These are phyloP conservation scores for Gentiana straminea DNA, from an alignment of 257 asterid species.

Conservation along the genomic window DNA sequence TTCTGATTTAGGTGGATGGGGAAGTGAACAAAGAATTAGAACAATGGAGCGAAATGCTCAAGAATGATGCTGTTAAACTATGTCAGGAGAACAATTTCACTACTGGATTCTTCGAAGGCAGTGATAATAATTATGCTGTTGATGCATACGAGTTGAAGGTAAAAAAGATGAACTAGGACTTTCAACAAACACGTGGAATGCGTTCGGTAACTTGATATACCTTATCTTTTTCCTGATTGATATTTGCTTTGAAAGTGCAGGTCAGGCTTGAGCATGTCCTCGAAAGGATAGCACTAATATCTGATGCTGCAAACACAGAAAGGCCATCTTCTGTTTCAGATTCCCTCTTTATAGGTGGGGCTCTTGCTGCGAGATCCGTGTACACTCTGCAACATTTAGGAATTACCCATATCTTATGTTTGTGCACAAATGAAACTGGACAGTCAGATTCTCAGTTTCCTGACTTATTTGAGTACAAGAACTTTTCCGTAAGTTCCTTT, in stretches of 20 bases:
- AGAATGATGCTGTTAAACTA: slow-evolving; percentile 63
- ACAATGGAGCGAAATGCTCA: slow-evolving; percentile 91
- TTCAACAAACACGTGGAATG: background rate
- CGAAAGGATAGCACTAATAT: slow-evolving; percentile 75
- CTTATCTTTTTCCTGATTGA: too few relatives aligned
- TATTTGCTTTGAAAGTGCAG: slow-evolving; percentile 28
- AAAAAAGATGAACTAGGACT: slow-evolving; percentile 4
- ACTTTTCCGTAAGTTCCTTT: slow-evolving; percentile 59
- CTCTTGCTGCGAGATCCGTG: slow-evolving; percentile 92
- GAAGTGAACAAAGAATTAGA: slow-evolving; percentile 83
- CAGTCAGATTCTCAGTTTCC: slow-evolving; percentile 95
- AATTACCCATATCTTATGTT: slow-evolving; percentile 80
- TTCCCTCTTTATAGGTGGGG: slow-evolving; percentile 77
- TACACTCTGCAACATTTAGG: slow-evolving; percentile 82
- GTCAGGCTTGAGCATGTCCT: slow-evolving; percentile 98
- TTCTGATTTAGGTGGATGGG: slow-evolving; percentile 63
- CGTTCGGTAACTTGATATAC: too few relatives aligned
- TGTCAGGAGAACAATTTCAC: slow-evolving; percentile 88
- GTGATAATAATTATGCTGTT: slow-evolving; percentile 69
- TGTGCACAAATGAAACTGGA: slow-evolving; percentile 94
- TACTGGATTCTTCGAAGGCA: slow-evolving; percentile 93
- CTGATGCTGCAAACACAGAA: slow-evolving; percentile 94
- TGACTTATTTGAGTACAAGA: slow-evolving; percentile 64
- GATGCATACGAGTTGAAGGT: slow-evolving; percentile 99
- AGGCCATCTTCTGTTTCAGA: slow-evolving; percentile 59